These are phyloP conservation scores for Scolecobasidium constrictum DNA, from an alignment of 2,329 filamentous ascomycete species.

Conservation along the genomic window DNA sequence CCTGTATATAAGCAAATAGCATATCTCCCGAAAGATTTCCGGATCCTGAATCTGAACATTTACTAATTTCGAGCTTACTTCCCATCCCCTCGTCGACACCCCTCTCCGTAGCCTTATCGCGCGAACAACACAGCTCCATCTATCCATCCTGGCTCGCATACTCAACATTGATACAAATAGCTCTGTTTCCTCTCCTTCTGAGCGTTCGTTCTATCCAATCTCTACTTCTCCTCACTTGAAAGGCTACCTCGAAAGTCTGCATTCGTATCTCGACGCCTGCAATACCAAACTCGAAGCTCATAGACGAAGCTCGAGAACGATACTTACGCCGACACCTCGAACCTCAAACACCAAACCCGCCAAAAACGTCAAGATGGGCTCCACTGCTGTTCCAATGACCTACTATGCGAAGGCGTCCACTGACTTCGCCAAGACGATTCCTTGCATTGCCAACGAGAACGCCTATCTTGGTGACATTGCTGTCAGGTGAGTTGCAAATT, in stretches of 20 bases:
- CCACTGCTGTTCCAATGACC: slow-evolving; percentile 1
- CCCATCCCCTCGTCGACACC: too few species aligned
- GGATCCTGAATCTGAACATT: neutral
- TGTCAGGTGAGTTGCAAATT: slow-evolving; percentile 32
- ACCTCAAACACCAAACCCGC: neutral
- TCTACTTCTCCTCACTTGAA: slow-evolving; percentile 8
- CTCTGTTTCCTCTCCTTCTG: neutral
- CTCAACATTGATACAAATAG: neutral
- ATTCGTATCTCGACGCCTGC: slow-evolving; percentile 5
- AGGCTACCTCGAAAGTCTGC: slow-evolving; percentile 4
- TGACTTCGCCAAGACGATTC: slow-evolving; percentile 43
- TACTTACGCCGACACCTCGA: neutral
- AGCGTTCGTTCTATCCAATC: neutral
- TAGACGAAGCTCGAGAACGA: neutral
- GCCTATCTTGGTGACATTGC: slow-evolving; percentile 55
- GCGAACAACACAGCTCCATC: neutral
- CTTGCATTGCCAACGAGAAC: slow-evolving; percentile 57
- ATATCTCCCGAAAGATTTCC: neutral
- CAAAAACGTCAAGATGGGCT: neutral
- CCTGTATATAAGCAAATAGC: neutral
- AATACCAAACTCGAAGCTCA: neutral
- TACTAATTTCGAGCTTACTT: neutral
- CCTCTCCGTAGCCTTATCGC: too few species aligned
- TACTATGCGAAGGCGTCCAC: slow-evolving; percentile 49
- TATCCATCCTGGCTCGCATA: neutral